Conservation (phyloP, 768 basidiomycete genomes). For the Russula foetens region DNA sequence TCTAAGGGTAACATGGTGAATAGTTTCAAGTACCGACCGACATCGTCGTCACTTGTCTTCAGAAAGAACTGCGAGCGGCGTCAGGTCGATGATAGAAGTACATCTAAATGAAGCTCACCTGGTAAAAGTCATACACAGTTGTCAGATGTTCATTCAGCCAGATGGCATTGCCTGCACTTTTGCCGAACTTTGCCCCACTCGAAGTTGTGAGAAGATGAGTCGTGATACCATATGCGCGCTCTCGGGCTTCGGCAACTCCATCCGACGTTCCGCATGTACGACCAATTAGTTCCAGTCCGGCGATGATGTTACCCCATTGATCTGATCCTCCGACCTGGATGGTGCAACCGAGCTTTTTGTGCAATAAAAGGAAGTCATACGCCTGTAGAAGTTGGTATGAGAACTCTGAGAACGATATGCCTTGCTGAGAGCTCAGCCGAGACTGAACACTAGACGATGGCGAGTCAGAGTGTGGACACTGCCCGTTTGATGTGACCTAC, state of each 20-base stretch:
- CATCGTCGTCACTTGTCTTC: slow-evolving; percentile 32
- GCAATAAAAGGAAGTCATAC: slow-evolving; percentile 83
- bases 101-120: slow-evolving; percentile 39
- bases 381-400: slow-evolving; percentile 96
- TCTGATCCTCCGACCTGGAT: slow-evolving; percentile 95
- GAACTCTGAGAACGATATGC: slow-evolving; percentile 98
- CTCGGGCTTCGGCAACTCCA: slow-evolving; percentile 10
- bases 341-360: slow-evolving; percentile 56
- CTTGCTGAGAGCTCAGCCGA: slow-evolving; percentile 69
- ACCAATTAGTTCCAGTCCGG: slow-evolving; percentile 86
- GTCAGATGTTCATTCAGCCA: slow-evolving; percentile 80
- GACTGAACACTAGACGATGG: slow-evolving; percentile 57
- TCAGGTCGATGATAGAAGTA: background rate
- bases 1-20: slow-evolving; percentile 18
- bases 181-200: slow-evolving; percentile 92
- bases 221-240: slow-evolving; percentile 71
- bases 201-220: slow-evolving; percentile 91
- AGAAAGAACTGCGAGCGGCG: slow-evolving; percentile 69
- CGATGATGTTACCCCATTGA: slow-evolving; percentile 97
- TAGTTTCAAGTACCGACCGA: slow-evolving; percentile 17
- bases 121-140: slow-evolving; percentile 89
- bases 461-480: background rate
- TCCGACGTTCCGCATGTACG: slow-evolving; percentile 31
- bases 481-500: slow-evolving; percentile 33
- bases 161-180: slow-evolving; percentile 92